Base-by-base conservation (phyloP, 768 basidiomycete species). In the Mycena olivaceomarginata region DNA sequence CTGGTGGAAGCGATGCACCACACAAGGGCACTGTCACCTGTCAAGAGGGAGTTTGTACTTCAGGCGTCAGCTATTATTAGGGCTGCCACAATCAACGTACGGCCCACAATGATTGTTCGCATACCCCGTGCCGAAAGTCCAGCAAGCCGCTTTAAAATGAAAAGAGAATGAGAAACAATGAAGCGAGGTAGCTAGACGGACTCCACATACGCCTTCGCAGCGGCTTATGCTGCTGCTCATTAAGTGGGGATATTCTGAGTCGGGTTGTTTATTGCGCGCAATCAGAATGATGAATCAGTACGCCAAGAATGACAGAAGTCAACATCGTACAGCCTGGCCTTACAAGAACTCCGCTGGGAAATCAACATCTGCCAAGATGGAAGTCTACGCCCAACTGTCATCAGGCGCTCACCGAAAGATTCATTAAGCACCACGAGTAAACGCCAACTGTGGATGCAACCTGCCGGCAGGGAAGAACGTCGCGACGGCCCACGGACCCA, bases 351-450 rank as follows among this genome's bases (percentile, higher is more conserved):
- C 18, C 7, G 13, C 22, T 37, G 11, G 51, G 4, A 40, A 25
- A 64, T 64, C 71, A 71, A 11, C 46, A 73, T 73, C 72, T 73
- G 72, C 53, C 72, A 73, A 41, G 41, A 46, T 59, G 65, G 39
- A 46, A 56, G 31, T 8, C 56, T 8, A 46, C 63, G 71, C 64
- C 22, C 65, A 73, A 46, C 72, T 73, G 72, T 59, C 72, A 73
- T 56, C 25, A 48, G 64, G 56, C 72, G 56, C 31, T 40, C 43
- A 2, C 10, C 25, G n/a, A 60, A 67, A 71, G 59, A 69, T 69
- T 59, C 43, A 69, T 59, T 1, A 69, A 59, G 20, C 59, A 25
- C 64, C 20, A 56, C 37, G 15, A 16, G 12, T 3, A 41, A 18
- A 37, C 31, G 41, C 25, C 22, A 20, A 11, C 22, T 16, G 53